These are phyloP conservation scores for Ogataea paradorogensis DNA, from an alignment of 805 yeast genomes.

Conservation along the genomic window DNA sequence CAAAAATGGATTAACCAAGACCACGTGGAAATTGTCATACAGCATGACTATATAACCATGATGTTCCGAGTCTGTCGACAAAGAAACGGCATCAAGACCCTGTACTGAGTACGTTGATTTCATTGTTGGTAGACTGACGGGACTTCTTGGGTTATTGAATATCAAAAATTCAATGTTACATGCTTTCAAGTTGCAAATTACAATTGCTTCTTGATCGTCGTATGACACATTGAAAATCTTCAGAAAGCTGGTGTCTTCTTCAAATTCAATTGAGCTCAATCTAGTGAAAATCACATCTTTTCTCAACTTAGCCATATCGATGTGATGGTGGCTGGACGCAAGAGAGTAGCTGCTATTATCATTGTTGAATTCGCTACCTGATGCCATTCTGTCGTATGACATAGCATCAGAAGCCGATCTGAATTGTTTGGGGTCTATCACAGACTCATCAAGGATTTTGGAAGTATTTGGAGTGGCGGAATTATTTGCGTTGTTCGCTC, in stretches of 20 bases:
- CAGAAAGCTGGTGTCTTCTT: slow-evolving; percentile 31
- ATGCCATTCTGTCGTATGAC: slow-evolving; percentile 45
- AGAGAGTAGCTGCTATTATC: slow-evolving; percentile 27
- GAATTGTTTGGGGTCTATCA: slow-evolving; percentile 29
- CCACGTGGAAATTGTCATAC: slow-evolving; percentile 34
- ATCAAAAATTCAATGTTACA: slow-evolving; percentile 49
- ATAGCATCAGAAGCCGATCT: slow-evolving; percentile 39
- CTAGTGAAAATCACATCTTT: slow-evolving; percentile 73
- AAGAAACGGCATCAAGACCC: slow-evolving; percentile 39
- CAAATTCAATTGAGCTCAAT: slow-evolving; percentile 43
- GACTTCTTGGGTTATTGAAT: slow-evolving; percentile 37
- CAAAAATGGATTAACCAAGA: slow-evolving; percentile 57
- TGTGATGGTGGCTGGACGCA: slow-evolving; percentile 12
- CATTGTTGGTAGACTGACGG: slow-evolving; percentile 25
- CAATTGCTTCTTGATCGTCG: slow-evolving; percentile 59
- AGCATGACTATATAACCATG: slow-evolving; percentile 47
- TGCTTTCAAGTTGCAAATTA: slow-evolving; percentile 45
- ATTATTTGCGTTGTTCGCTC: slow-evolving; percentile 21
- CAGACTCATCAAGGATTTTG: slow-evolving; percentile 36
- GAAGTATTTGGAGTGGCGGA: slow-evolving; percentile 42
- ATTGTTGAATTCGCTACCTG: slow-evolving; percentile 34
- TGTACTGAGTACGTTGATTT: slow-evolving; percentile 22
- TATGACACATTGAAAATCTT: slow-evolving; percentile 40
- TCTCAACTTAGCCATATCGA: slow-evolving; percentile 38
- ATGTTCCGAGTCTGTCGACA: slow-evolving; percentile 31